Base-by-base conservation (phyloP, 371 early-diverging fungal species). In the Paraphysoderma sedebokerense region DNA sequence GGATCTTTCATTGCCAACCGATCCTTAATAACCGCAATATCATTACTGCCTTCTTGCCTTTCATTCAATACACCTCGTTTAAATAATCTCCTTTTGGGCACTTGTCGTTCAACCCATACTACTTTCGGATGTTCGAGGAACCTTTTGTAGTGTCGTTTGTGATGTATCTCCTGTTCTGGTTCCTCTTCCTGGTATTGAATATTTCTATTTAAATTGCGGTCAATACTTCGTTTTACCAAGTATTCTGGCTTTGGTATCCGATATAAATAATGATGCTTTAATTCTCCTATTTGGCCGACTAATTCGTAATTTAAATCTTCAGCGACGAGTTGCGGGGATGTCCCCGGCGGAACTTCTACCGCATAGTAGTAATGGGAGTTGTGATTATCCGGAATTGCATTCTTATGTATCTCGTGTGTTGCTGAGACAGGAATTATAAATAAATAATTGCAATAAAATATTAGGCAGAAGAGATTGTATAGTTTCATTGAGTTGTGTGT, bases 251-350 rank as follows among this genome's bases (percentile, higher is more conserved):
- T n/a, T n/a, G 51, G 57, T 27, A 60, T 57, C 22, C 81, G 74
- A 41, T 77, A 59, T 56, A 77, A 72, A 53, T 70, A 81, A 60
- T 81, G 72, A 36, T 67, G 58, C 0, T 55, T 36, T 31, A 86
- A 56, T 49, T 77, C 76, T 26, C 83, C 85, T 12, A 84, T 74
- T n/a, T 57, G 66, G 12, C 81, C 81, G 34, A 79, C 59, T 19
- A 67, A 68, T 24, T 70, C 60, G 15, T 70, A 68, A 13, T 62
- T 66, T n/a, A n/a, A n/a, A 19, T 59, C 40, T n/a, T n/a, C 20
- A 15, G 31, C 20, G 5, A 51, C 60, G 23, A n/a, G 8, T 2
- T 48, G 19, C 24, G 28, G 34, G 42, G 28, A 35, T 40, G 33
- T 22, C 12, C 32, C 20, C 28, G 29, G 5, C 20, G 20, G 27